Conservation (phyloP, 2,329 filamentous ascomycete species). For the Lizonia empirigonia region DNA sequence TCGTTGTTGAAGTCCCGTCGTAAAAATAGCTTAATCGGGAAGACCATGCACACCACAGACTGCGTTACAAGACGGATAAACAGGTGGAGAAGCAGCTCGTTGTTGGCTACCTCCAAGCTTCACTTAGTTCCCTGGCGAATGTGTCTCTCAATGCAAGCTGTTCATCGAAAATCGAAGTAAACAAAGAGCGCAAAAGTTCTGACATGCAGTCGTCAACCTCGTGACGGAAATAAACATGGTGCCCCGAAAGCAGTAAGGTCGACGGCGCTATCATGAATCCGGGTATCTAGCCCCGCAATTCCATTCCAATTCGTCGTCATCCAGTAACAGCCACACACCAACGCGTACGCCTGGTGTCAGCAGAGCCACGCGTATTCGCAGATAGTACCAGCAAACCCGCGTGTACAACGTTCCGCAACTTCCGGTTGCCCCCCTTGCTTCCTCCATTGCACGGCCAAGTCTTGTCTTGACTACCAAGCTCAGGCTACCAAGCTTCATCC, state of each 20-base stretch:
- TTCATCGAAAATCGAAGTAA: not conserved
- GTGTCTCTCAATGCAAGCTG: not conserved
- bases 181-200: conserved; percentile 9
- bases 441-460: conserved; percentile 11
- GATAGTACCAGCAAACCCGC: conserved; percentile 13
- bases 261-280: conserved; percentile 3
- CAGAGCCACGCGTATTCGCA: conserved; percentile 15
- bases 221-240: conserved; percentile 10
- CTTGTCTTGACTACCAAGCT: conserved; percentile 14
- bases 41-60: conserved; percentile 2
- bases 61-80: not conserved
- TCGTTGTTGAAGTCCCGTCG: not conserved
- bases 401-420: conserved; percentile 16
- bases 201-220: conserved; percentile 11
- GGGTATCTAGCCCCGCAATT: conserved; percentile 4
- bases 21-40: conserved; percentile 11
- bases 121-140: not conserved
- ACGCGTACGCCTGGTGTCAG: conserved; percentile 16
- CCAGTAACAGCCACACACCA: conserved; percentile 12
- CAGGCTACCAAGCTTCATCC: conserved; percentile 16
- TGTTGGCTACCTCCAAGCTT: no score
- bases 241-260: conserved; percentile 1
- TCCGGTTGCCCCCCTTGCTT: conserved; percentile 12
- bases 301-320: conserved; percentile 10
- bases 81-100: not conserved